Evolutionary conservation across 2,329 filamentous ascomycete genomes (phyloP).

Genomic region (Hymenoscyphus infarciens): DNA sequence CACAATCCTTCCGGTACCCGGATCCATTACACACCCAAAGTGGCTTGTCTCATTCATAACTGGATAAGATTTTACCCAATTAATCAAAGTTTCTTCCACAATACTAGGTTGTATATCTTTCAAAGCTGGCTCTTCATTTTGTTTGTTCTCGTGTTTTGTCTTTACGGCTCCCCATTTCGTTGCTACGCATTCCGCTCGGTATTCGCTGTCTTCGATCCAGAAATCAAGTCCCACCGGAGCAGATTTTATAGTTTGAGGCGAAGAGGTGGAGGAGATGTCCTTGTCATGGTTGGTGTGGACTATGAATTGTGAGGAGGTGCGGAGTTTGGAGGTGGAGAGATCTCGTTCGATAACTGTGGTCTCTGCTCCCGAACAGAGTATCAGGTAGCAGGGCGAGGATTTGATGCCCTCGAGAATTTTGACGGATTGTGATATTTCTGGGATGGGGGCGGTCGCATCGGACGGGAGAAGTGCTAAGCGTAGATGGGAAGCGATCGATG

Average conservation of each 20-base stretch:
- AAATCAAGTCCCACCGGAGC: not conserved
- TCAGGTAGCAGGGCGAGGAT: conserved; percentile 55
- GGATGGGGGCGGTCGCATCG: conserved; percentile 9
- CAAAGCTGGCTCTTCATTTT: conserved; percentile 2
- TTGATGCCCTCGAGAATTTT: conserved; percentile 31
- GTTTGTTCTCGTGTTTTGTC: conserved; percentile 20
- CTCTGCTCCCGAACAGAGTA: conserved; percentile 47
- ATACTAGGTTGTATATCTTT: conserved; percentile 28
- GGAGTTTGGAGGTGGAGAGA: conserved; percentile 41
- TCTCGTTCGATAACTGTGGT: conserved; percentile 56
- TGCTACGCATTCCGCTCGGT: conserved; percentile 37
- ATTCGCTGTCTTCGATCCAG: conserved; percentile 34
- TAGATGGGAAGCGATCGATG: conserved; percentile 50
- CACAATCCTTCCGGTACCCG: conserved; percentile 43
- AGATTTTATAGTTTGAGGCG: not conserved
- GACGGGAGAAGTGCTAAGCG: conserved; percentile 35
- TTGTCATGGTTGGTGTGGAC: conserved; percentile 12
- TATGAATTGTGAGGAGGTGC: conserved; percentile 8
- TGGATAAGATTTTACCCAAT: conserved; percentile 50
- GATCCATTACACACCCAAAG: conserved; percentile 56
- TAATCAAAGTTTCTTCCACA: conserved; percentile 37
- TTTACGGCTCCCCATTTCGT: conserved; percentile 38
- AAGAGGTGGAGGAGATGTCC: not conserved
- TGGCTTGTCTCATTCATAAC: conserved; percentile 56
- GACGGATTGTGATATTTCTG: conserved; percentile 31